phyloP scores from a whole-genome alignment of 2,329 filamentous ascomycete species.

The Rhinocladiella similis region DNA sequence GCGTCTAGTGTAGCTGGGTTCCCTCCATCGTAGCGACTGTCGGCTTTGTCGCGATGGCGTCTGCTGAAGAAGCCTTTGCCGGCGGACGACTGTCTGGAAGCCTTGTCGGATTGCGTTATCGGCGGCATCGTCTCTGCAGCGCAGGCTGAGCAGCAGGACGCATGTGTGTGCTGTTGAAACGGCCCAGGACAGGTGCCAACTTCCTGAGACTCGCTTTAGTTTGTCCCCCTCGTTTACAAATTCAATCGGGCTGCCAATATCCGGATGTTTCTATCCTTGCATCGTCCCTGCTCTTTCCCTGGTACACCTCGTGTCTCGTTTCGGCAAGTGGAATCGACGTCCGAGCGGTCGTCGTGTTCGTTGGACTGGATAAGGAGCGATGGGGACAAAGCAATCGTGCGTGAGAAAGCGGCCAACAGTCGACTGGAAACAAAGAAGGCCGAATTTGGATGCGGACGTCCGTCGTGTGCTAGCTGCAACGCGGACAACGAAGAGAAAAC shows the following conservation, averaged over 20 bases:
- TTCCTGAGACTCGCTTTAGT: slow-evolving; percentile 14
- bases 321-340: slow-evolving; percentile 7
- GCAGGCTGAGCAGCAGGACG: slow-evolving; percentile 14
- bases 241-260: slow-evolving; percentile 13
- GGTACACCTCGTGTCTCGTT: slow-evolving; percentile 10
- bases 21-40: slow-evolving; percentile 58
- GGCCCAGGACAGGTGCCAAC: slow-evolving; percentile 16
- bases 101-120: slow-evolving; percentile 68
- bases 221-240: slow-evolving; percentile 13
- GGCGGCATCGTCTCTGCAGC: slow-evolving; percentile 44
- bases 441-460: background rate
- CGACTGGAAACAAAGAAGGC: background rate
- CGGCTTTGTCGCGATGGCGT: slow-evolving; percentile 74
- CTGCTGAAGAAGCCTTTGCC: slow-evolving; percentile 82
- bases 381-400: background rate
- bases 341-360: background rate
- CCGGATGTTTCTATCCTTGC: slow-evolving; percentile 19
- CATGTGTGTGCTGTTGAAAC: slow-evolving; percentile 20
- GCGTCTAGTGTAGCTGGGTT: slow-evolving; percentile 31
- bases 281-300: slow-evolving; percentile 15
- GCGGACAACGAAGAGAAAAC: background rate
- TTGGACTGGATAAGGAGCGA: slow-evolving; percentile 9
- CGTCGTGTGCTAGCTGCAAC: background rate
- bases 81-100: slow-evolving; percentile 78
- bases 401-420: background rate